Evolutionary conservation across 345 rosid genomes (phyloP).

Genomic region (Capsella bursapastoris): DNA sequence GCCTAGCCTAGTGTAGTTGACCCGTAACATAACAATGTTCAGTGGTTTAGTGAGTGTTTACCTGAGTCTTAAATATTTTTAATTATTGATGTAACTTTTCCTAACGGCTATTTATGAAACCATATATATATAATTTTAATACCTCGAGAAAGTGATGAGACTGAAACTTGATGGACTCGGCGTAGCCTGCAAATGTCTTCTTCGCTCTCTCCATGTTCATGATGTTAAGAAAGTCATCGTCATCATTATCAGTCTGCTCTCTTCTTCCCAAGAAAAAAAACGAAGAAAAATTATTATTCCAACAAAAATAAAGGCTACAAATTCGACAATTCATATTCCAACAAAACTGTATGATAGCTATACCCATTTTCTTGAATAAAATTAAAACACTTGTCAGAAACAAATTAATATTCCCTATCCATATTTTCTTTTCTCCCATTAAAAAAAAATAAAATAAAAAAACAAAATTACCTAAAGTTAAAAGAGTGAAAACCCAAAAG

Average conservation of each 20-base stretch:
- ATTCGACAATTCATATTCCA: slow-evolving; percentile 41
- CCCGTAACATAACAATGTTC: slow-evolving; percentile 32
- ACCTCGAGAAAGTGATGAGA: slow-evolving; percentile 45
- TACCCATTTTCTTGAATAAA: slow-evolving; percentile 41
- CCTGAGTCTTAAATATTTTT: slow-evolving; percentile 15
- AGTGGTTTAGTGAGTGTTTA: slow-evolving; percentile 36
- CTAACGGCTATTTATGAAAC: slow-evolving; percentile 32
- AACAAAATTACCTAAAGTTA: slow-evolving; percentile 39
- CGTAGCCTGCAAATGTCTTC: slow-evolving; percentile 43
- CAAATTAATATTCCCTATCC: slow-evolving; percentile 44
- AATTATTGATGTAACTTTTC: slow-evolving; percentile 24
- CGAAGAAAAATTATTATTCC: neutral
- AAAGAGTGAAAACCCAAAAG: slow-evolving; percentile 46
- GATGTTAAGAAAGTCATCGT: slow-evolving; percentile 47
- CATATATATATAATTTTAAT: slow-evolving; percentile 17
- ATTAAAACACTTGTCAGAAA: slow-evolving; percentile 45
- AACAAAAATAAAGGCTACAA: neutral
- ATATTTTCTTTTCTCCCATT: neutral
- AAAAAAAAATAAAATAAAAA: neutral
- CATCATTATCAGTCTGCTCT: slow-evolving; percentile 49
- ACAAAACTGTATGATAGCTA: slow-evolving; percentile 44
- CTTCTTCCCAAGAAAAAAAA: slow-evolving; percentile 25
- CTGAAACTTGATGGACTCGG: slow-evolving; percentile 46
- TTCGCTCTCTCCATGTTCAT: slow-evolving; percentile 46
- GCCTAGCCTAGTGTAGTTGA: slow-evolving; percentile 36